These are phyloP conservation scores for Ensete glaucum DNA, from an alignment of 176 grass and related monocot genomes.

Conservation along the genomic window DNA sequence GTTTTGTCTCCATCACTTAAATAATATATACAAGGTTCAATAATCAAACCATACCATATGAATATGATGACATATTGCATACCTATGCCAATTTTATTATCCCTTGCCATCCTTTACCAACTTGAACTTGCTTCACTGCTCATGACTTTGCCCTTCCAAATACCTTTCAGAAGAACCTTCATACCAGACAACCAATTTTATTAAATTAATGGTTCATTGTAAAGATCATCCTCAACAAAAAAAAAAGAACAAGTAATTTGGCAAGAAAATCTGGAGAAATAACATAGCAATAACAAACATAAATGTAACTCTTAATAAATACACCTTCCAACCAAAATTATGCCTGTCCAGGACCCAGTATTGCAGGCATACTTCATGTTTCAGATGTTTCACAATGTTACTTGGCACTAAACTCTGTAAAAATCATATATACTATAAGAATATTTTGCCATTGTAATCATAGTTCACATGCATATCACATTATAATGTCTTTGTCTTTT, in stretches of 20 bases:
- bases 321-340: too few species aligned
- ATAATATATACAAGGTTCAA: too few species aligned
- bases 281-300: too few species aligned
- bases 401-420: background rate
- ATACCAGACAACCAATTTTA: background rate
- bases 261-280: background rate
- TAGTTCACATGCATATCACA: background rate
- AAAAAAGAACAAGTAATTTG: background rate
- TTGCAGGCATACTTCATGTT: background rate
- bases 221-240: background rate
- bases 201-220: constrained; percentile 11
- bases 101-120: constrained; percentile 27
- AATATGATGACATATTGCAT: too few species aligned
- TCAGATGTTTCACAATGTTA: background rate
- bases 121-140: constrained; percentile 35
- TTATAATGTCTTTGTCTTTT: too few species aligned
- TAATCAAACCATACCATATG: too few species aligned
- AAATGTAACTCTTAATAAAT: too few species aligned
- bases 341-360: background rate
- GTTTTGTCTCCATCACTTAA: too few species aligned
- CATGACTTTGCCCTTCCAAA: constrained; percentile 64
- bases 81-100: too few species aligned
- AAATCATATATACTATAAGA: too few species aligned
- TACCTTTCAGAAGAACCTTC: constrained; percentile 72
- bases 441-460: background rate